phyloP scores from a whole-genome alignment of 192 early-diverging fungal species.

The Oehlia diaphana region DNA sequence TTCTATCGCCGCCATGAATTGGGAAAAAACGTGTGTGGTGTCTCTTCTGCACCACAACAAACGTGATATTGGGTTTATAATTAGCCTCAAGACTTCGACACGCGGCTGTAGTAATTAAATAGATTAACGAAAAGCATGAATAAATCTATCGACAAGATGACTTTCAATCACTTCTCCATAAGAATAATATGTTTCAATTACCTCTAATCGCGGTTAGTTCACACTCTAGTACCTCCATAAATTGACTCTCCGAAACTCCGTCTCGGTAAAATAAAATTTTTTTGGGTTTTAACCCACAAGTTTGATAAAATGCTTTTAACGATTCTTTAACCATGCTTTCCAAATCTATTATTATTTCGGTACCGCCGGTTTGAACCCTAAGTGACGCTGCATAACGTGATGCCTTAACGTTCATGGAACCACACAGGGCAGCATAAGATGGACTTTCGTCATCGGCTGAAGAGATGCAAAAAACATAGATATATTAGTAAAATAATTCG shows the following conservation, averaged over 20 bases:
- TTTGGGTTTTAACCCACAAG: constrained; percentile 66
- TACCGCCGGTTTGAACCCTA: constrained; percentile 66
- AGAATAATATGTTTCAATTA: neutral
- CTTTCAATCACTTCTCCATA: no score
- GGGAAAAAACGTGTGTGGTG: constrained; percentile 63
- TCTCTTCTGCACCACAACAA: constrained; percentile 76
- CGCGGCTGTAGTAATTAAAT: constrained; percentile 45
- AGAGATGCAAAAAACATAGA: neutral
- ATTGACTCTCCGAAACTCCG: constrained; percentile 89
- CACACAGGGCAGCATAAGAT: constrained; percentile 77
- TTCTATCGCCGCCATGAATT: constrained; percentile 47
- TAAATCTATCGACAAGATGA: no score
- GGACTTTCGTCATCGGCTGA: constrained; percentile 49
- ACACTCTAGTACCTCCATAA: constrained; percentile 62
- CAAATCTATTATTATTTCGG: constrained; percentile 73
- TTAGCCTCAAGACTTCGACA: constrained; percentile 59
- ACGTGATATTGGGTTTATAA: constrained; percentile 83
- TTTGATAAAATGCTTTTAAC: constrained; percentile 64
- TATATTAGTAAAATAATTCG: constrained; percentile 5
- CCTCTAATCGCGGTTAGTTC: constrained; percentile 71
- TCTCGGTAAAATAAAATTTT: constrained; percentile 89
- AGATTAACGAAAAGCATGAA: neutral
- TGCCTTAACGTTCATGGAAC: constrained; percentile 62
- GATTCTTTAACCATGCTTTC: constrained; percentile 68
- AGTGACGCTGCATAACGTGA: constrained; percentile 64